Percentiles rank a stretch among this genome's conserved stretches.
These are phyloP conservation scores for Claviceps pazoutovae DNA, from an alignment of 2,329 filamentous ascomycete genomes.

Conservation along the genomic window DNA sequence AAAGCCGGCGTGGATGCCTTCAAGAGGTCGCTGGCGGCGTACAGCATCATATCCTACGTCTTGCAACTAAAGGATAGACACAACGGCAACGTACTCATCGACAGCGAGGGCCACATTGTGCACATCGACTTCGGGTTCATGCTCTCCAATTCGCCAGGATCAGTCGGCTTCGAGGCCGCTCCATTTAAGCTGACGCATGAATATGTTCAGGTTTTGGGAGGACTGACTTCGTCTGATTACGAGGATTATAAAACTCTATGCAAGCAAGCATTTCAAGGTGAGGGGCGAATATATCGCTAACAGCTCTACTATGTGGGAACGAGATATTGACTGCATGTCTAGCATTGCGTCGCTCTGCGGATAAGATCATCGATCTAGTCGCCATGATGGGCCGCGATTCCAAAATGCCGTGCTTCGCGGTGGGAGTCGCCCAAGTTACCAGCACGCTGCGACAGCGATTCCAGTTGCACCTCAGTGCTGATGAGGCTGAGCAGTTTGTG, in stretches of 20 bases:
- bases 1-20: conserved; percentile 63
- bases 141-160: conserved; percentile 74
- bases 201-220: conserved; percentile 72
- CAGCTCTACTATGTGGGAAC: no score
- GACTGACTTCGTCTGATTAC: conserved; percentile 54
- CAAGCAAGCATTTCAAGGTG: conserved; percentile 73
- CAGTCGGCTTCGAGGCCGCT: conserved; percentile 73
- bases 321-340: background rate
- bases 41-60: conserved; percentile 74
- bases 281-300: conserved; percentile 10
- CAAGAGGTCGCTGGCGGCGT: conserved; percentile 67
- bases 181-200: conserved; percentile 79
- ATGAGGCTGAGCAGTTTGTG: conserved; percentile 70
- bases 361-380: conserved; percentile 69
- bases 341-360: conserved; percentile 65
- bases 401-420: conserved; percentile 73
- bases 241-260: conserved; percentile 65
- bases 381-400: conserved; percentile 74
- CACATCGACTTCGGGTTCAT: conserved; percentile 88
- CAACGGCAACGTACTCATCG: conserved; percentile 76
- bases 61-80: conserved; percentile 76
- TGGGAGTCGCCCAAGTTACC: conserved; percentile 58
- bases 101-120: conserved; percentile 74
- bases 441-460: conserved; percentile 58
- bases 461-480: conserved; percentile 68